Base-by-base conservation (phyloP, 192 early-diverging fungal species). In the Dimargaris xerosporica region DNA sequence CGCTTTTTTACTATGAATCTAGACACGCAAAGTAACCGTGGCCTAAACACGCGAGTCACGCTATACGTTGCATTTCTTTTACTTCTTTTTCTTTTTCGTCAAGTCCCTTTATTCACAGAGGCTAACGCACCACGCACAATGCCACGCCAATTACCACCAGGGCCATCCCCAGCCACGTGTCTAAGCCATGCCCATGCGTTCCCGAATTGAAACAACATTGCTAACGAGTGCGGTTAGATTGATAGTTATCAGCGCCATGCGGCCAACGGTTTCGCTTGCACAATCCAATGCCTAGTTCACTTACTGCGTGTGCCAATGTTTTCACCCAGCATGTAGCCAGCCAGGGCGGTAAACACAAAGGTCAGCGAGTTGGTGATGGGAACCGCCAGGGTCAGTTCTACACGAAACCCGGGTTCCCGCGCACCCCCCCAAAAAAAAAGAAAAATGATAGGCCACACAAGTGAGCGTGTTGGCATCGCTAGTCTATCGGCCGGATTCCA, bases 281-380 rank as follows among this genome's bases (percentile, higher is more conserved):
- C 10, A 15, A 30, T 23, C 26, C 5, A 53, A 5, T 21, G 17
- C 26, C 0, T 62, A 0, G 62, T 52, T 2, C 12, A 44, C 66
- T 76, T 73, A 84, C 84, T 77, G 61, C 67, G 73, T 5, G 80
- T 71, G 26, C 87, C 86, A 29, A 83, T 64, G 23, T 80, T 65
- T 66, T 97, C 94, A 6, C 92, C 94, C 10, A 97, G 61, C 4
- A 89, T 68, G 10, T 78, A 72, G 17, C 91, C 91, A 0, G 88
- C 84, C 23, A 95, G 62, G 30, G 85, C 71, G 0, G 92, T 95
- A 58, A 94, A 87, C 28, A 88, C 84, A 65, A 96, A 85, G 0
- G 93, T 88, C 29, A 96, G 73, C 48, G 89, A 87, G 70, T 93
- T 94, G 50, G 92, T 88, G 23, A 96, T 91, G 0, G 93, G 92